Conservation (phyloP, 2,329 filamentous ascomycete species). For the Fusarium cicatricum region DNA sequence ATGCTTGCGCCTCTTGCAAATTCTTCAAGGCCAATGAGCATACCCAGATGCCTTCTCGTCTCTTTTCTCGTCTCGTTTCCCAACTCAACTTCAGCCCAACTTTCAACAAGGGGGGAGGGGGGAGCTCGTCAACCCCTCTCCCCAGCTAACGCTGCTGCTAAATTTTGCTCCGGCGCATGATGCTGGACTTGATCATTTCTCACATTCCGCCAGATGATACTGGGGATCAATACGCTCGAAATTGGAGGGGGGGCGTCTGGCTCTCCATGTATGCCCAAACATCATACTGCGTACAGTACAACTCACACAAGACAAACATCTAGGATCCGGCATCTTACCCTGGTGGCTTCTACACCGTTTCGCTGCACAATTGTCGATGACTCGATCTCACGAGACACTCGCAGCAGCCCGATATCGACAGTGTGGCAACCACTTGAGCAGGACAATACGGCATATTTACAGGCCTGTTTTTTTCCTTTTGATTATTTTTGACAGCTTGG, state of each 20-base stretch:
- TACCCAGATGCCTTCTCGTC: slow-evolving; percentile 19
- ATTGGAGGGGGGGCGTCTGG: slow-evolving; percentile 1
- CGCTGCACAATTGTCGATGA: slow-evolving; percentile 13
- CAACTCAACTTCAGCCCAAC: slow-evolving; percentile 7
- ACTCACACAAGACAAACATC: slow-evolving; percentile 14
- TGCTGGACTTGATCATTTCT: slow-evolving; percentile 27
- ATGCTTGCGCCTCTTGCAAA: no score
- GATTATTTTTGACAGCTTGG: no score
- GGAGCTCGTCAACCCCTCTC: no score
- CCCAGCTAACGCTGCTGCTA: slow-evolving; percentile 14
- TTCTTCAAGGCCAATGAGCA: slow-evolving; percentile 14
- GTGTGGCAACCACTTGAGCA: slow-evolving; percentile 8
- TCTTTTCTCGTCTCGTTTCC: slow-evolving; percentile 25
- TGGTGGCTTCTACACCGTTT: no score
- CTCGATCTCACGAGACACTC: slow-evolving; percentile 28
- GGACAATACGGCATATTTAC: no score
- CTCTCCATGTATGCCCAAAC: not conserved
- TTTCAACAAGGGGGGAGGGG: slow-evolving; percentile 24
- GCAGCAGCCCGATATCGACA: slow-evolving; percentile 22
- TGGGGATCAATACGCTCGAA: not conserved
- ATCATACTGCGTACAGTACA: slow-evolving; percentile 3
- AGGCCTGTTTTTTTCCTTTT: no score
- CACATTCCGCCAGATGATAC: slow-evolving; percentile 20
- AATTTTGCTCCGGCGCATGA: slow-evolving; percentile 20
- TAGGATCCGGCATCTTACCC: slow-evolving; percentile 13